Percentiles rank a stretch among this genome's conserved stretches.
These are phyloP conservation scores for Simplicillium sp. DNA, from an alignment of 2,329 filamentous ascomycete species.

Conservation along the genomic window DNA sequence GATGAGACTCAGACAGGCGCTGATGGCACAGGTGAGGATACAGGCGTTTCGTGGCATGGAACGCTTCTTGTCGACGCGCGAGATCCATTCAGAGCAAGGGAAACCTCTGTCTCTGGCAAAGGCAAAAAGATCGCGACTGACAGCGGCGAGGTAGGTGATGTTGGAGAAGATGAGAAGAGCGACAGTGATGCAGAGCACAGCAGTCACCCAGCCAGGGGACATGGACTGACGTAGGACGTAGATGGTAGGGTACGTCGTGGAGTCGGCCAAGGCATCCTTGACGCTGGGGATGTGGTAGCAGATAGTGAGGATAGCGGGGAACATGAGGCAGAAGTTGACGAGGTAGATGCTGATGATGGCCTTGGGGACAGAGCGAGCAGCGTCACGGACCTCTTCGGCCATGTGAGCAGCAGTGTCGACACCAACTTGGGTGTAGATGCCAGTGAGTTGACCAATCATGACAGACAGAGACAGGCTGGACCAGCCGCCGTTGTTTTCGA, in stretches of 20 bases:
- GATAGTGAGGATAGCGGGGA: slow-evolving; percentile 3
- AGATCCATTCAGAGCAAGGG: slow-evolving; percentile 7
- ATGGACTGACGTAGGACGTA: slow-evolving; percentile 4
- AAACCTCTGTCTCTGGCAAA: slow-evolving; percentile 6
- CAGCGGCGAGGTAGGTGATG: slow-evolving; percentile 4
- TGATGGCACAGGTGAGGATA: slow-evolving; percentile 7
- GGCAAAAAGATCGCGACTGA: slow-evolving; percentile 4
- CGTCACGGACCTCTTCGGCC: slow-evolving; percentile 3
- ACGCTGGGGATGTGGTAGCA: slow-evolving; percentile 6
- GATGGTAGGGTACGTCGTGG: slow-evolving; percentile 5
- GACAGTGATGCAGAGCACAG: slow-evolving; percentile 1
- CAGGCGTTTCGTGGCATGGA: slow-evolving; percentile 8
- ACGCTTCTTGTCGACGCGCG: slow-evolving; percentile 4
- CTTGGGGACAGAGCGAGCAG: slow-evolving; percentile 1
- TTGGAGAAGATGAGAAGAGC: slow-evolving; percentile 6
- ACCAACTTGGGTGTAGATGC: slow-evolving; percentile 1
- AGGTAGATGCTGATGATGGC: slow-evolving; percentile 3
- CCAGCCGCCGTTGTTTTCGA: slow-evolving; percentile 1
- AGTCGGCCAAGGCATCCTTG: slow-evolving; percentile 1
- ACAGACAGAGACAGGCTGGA: background rate
- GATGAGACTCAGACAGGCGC: slow-evolving; percentile 6
- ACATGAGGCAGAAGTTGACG: slow-evolving; percentile 4
- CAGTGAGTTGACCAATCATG: slow-evolving; percentile 2
- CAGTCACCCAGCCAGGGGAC: slow-evolving; percentile 3
- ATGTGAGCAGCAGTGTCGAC: slow-evolving; percentile 4